Base-by-base conservation (phyloP, 1,284 basidiomycete genomes). In the Apiotrichum siamense region DNA sequence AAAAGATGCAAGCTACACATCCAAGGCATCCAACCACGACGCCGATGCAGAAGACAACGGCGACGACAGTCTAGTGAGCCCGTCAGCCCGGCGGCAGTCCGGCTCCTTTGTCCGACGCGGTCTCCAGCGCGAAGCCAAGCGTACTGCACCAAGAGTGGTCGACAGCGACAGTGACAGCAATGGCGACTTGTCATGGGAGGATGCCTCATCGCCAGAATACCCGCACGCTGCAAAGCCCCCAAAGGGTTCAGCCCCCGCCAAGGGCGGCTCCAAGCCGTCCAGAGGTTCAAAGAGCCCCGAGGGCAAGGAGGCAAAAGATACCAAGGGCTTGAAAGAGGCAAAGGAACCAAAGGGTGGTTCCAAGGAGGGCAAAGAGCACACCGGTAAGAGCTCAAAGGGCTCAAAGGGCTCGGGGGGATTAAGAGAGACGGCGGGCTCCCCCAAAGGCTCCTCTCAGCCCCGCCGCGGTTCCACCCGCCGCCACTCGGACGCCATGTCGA, bases 31-130 rank as follows among this genome's bases (percentile, higher is more conserved):
- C 7, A 65, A 43, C 39, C 15, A 41, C 20, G 77, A 75, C 3
- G 73, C 74, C 43, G 76, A 70, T 21, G 76, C 72, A 4, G 76
- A 70, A 13, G 71, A 66, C 35, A 59, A 67, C 55, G 77, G 74
- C 25, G 54, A 60, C 24, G 52, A 51, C 20, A 24, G 21, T 7
- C 18, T 31, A 21, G 11, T 13, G 4, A 43, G 41, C n/a, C 41
- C 41, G 17, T 29, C 41, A 4, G 23, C 41, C 10, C 41, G 41
- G 12, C 18, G 41, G 11, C 41, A 29, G 11, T 43, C 41, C 4
- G 26, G 27, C 4, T 43, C 47, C 31, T 52, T 45, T 48, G 42
- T 18, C 10, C 38, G 37, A 4, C 44, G 44, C 10, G 35, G 53
- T 11, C 62, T 55, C 7, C 35, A 49, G 12, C 52, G 66, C 40